Base-by-base conservation (phyloP, 2,329 filamentous ascomycete genomes). In the Anthostomella pinea region DNA sequence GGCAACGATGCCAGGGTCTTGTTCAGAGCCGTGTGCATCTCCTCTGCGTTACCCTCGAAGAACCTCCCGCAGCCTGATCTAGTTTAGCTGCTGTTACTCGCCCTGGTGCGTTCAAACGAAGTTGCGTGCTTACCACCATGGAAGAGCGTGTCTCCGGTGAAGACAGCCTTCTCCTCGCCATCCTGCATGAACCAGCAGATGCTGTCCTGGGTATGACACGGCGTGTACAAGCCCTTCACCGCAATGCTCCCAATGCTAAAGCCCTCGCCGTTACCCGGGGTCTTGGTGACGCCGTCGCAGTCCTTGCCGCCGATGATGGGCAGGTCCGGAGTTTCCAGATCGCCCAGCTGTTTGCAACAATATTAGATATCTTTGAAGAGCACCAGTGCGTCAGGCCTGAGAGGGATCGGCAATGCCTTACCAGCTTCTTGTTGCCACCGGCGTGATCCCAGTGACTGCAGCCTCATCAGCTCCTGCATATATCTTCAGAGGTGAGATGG, bases 181-280 rank as follows among this genome's bases (percentile, higher is more conserved):
- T 98, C 91, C 64, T 95, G 79, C 70, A 93, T 81, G 52, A 82
- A 87, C 70, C 83, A 98, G 72, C 93, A 98, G 60, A 98, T 95
- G 63, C 90, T 96, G 68, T 98, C 93, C 68, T 96, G 90, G 2
- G 93, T 98, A 62, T 98, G 93, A 64, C 93, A 98, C 2, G 93
- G 93, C 9, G 93, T 98, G 66, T 97, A 86, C n/a, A 97, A 70
- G 16, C 87, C 85, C 59, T 79, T 91, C 39, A 96, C 84, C 10
- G 77, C 75, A 62, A 98, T 93, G 50, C 76, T 75, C 38, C 93
- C 93, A 45, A 98, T 79, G 46, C 79, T 83, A 71, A 96, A 95
- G 3, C 72, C 79, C 48, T 87, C 79, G 24, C 82, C 80, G 60
- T 97, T 78, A 3, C 68, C 65, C 0, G 91, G 91, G 0, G 85